Evolutionary conservation across 176 grass and related monocot species (phyloP).

Genomic region (Musa beccarii): DNA sequence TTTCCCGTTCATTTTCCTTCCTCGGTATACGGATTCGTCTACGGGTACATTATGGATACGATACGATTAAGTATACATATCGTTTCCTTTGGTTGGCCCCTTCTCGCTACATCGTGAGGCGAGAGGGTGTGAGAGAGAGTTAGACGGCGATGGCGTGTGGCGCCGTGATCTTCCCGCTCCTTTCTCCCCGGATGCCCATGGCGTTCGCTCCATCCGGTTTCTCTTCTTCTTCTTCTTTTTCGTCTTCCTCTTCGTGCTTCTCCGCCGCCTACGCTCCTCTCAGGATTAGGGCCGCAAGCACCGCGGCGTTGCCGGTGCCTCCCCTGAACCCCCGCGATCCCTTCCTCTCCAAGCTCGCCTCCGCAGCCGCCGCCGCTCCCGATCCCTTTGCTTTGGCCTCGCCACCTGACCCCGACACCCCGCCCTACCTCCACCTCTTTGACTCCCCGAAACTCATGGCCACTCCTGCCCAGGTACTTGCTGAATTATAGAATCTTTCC

Average conservation of each 20-base stretch:
- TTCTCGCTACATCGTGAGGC: no score
- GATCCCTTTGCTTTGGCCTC: conserved; percentile 19
- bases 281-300: conserved; percentile 22
- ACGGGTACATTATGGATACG: no score
- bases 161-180: neutral
- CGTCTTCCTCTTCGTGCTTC: conserved; percentile 4
- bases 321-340: conserved; percentile 22
- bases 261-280: neutral
- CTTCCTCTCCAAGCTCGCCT: conserved; percentile 29
- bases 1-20: no score
- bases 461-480: conserved; percentile 53
- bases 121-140: no score
- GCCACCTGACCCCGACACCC: conserved; percentile 23
- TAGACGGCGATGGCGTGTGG: conserved; percentile 1
- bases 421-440: conserved; percentile 72
- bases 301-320: conserved; percentile 8
- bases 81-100: no score
- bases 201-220: conserved; percentile 11
- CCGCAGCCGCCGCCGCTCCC: conserved; percentile 29
- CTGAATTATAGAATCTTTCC: neutral
- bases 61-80: no score
- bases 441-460: conserved; percentile 72
- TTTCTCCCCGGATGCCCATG: conserved; percentile 20
- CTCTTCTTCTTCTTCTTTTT: conserved; percentile 4
- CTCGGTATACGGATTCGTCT: no score